A percentile compares a stretch with the other conserved stretches of the same genome.
phyloP scores from a whole-genome alignment of 352 stramenopile species.

The Blastocystis sp. region DNA sequence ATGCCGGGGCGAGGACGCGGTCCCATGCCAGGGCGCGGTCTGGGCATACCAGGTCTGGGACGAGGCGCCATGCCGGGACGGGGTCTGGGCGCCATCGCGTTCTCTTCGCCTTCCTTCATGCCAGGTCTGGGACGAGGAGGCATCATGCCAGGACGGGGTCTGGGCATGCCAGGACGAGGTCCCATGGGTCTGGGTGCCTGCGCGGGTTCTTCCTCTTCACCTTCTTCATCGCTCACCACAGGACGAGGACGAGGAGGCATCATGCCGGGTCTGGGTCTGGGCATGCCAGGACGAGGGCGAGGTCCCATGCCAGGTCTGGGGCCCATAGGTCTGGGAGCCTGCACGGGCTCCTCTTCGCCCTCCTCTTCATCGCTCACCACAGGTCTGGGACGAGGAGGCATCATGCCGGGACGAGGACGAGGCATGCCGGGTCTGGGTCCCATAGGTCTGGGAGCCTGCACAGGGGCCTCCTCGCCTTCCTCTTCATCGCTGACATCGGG shows the following conservation, averaged over 20 bases:
- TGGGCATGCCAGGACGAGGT: constrained; percentile 20
- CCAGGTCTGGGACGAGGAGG: constrained; percentile 37
- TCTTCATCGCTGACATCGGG: constrained; percentile 42
- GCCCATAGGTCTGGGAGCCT: constrained; percentile 35
- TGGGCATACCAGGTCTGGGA: constrained; percentile 51
- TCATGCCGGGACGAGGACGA: neutral
- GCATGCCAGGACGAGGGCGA: constrained; percentile 50
- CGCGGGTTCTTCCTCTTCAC: neutral
- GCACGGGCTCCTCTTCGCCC: neutral
- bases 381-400: constrained; percentile 5
- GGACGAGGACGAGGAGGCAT: neutral
- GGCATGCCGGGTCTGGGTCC: neutral
- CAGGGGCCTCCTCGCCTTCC: neutral
- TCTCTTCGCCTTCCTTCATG: neutral
- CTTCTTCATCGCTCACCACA: constrained; percentile 49
- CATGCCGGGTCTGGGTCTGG: constrained; percentile 17
- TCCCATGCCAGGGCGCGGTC: constrained; percentile 3
- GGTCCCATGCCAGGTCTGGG: constrained; percentile 44
- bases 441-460: constrained; percentile 17
- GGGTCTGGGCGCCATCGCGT: constrained; percentile 20
- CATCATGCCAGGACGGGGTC: neutral
- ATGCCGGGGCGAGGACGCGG: constrained; percentile 33
- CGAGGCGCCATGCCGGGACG: constrained; percentile 40
- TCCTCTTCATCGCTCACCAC: constrained; percentile 44
- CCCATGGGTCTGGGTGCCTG: constrained; percentile 17